Evolutionary conservation across 2,329 filamentous ascomycete species (phyloP).

Genomic region (Xylaria arbuscula): DNA sequence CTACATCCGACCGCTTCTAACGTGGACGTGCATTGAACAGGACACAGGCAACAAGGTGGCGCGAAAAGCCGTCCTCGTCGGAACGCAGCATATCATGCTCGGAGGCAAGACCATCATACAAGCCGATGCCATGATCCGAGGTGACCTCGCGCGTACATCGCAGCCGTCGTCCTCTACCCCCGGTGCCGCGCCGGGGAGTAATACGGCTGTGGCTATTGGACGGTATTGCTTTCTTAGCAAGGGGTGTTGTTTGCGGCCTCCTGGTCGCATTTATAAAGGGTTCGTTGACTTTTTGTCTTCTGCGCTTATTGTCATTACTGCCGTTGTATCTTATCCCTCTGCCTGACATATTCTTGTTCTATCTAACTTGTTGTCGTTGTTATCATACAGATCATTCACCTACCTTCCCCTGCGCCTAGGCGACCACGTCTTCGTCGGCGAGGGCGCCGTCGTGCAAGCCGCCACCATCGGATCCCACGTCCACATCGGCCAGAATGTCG

Average conservation of each 20-base stretch:
- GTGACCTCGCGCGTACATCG: constrained; percentile 78
- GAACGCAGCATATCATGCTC: constrained; percentile 97
- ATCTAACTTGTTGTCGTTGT: constrained; percentile 2
- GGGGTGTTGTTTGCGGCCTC: constrained; percentile 82
- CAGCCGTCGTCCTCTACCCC: constrained; percentile 57
- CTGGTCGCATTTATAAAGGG: constrained; percentile 84
- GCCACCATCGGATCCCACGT: constrained; percentile 87
- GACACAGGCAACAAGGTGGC: constrained; percentile 99
- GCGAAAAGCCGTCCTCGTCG: constrained; percentile 88
- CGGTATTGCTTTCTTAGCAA: constrained; percentile 90
- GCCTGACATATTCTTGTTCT: no score
- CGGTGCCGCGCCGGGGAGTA: constrained; percentile 59
- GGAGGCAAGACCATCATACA: constrained; percentile 96
- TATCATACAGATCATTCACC: constrained; percentile 66
- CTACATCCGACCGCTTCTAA: neutral
- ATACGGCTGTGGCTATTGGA: constrained; percentile 84
- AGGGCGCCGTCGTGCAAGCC: constrained; percentile 80
- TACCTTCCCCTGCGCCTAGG: constrained; percentile 93
- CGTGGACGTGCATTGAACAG: no score
- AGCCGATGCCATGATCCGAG: constrained; percentile 92
- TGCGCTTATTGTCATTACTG: neutral
- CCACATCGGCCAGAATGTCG: constrained; percentile 80
- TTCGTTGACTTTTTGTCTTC: constrained; percentile 44
- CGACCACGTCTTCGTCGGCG: constrained; percentile 92
- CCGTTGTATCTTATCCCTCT: neutral